Percentiles rank a stretch among this genome's conserved stretches.
Evolutionary conservation across 2,329 filamentous ascomycete species (phyloP).

Genomic region (Ascochyta viciae-villosae): DNA sequence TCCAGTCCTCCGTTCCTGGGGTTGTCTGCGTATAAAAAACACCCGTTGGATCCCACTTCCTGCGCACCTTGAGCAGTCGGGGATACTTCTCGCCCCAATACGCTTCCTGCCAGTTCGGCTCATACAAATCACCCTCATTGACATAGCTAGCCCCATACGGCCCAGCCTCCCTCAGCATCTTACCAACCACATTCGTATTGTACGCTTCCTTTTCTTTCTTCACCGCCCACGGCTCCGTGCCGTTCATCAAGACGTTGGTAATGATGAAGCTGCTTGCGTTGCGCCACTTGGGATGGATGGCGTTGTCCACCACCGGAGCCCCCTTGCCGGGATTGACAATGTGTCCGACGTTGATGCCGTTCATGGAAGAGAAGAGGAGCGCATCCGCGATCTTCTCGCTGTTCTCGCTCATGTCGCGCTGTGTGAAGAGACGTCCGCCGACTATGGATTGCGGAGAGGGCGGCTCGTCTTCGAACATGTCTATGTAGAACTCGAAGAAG

Average conservation of each 20-base stretch:
- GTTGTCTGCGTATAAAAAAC: slow-evolving; percentile 47
- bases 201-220: slow-evolving; percentile 37
- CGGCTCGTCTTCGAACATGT: slow-evolving; percentile 47
- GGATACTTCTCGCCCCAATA: slow-evolving; percentile 48
- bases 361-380: slow-evolving; percentile 29
- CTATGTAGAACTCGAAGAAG: slow-evolving; percentile 47
- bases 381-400: slow-evolving; percentile 37
- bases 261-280: slow-evolving; percentile 47
- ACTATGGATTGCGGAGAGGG: slow-evolving; percentile 40
- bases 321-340: slow-evolving; percentile 44
- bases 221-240: slow-evolving; percentile 39
- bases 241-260: slow-evolving; percentile 40
- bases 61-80: slow-evolving; percentile 36
- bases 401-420: slow-evolving; percentile 34
- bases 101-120: slow-evolving; percentile 46
- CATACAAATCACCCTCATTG: slow-evolving; percentile 47
- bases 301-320: slow-evolving; percentile 40
- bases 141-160: slow-evolving; percentile 45
- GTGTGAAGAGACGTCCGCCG: slow-evolving; percentile 44
- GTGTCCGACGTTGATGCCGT: slow-evolving; percentile 43
- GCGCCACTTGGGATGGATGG: slow-evolving; percentile 45
- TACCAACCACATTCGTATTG: slow-evolving; percentile 42
- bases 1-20: slow-evolving; percentile 46
- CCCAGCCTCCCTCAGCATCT: slow-evolving; percentile 38
- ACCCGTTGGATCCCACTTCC: slow-evolving; percentile 45